Percentiles rank a stretch among this genome's conserved stretches.
These are phyloP conservation scores for Paulownia fortunei DNA, from an alignment of 257 asterid species.

Conservation along the genomic window DNA sequence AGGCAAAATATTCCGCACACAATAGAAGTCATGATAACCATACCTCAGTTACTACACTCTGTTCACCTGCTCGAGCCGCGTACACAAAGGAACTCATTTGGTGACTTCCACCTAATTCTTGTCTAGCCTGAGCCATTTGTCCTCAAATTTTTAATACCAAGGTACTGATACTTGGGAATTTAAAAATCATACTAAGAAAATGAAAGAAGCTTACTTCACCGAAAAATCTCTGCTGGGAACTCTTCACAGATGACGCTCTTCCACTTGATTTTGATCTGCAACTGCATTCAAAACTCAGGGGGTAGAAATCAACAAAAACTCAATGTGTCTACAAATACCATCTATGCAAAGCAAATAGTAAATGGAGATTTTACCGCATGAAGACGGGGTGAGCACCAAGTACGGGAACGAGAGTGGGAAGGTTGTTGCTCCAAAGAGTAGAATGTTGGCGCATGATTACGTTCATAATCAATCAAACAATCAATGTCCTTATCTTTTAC, in stretches of 20 bases:
- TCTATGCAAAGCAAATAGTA: neutral
- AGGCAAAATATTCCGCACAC: neutral
- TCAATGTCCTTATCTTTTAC: neutral
- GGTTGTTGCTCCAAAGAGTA: constrained; percentile 32
- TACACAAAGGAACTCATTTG: constrained; percentile 21
- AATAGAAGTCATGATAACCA: constrained; percentile 19
- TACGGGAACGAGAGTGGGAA: constrained; percentile 34
- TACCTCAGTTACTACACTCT: constrained; percentile 47
- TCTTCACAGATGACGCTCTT: constrained; percentile 19
- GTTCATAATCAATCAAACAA: constrained; percentile 18
- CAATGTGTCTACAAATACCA: neutral
- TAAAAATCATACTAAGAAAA: neutral
- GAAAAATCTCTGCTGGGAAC: constrained; percentile 22
- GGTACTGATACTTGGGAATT: neutral
- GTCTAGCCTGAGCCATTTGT: constrained; percentile 36
- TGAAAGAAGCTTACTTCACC: constrained; percentile 38
- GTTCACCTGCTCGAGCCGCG: constrained; percentile 49
- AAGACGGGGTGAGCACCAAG: constrained; percentile 15
- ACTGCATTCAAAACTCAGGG: constrained; percentile 17
- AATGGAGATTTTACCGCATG: constrained; percentile 29
- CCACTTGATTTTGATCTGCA: constrained; percentile 36
- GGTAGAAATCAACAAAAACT: constrained; percentile 9
- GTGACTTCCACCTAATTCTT: constrained; percentile 9
- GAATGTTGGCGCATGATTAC: constrained; percentile 32
- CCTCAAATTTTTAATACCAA: constrained; percentile 7